Percentiles rank a stretch among this genome's conserved stretches.
phyloP scores from a whole-genome alignment of 2,329 filamentous ascomycete species.

The Fusarium citri region DNA sequence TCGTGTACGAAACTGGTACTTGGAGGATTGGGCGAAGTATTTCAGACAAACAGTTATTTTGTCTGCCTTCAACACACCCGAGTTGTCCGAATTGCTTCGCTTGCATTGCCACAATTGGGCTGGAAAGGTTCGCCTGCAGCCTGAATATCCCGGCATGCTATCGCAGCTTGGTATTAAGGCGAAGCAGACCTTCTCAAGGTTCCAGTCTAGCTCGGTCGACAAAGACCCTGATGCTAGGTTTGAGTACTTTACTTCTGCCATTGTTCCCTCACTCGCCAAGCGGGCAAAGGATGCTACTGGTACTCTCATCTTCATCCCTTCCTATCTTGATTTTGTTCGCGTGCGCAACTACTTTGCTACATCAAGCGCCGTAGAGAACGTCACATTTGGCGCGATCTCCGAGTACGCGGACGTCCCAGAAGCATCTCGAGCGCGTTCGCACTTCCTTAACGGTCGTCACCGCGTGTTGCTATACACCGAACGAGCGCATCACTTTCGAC shows the following conservation, averaged over 20 bases:
- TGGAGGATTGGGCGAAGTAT: slow-evolving; percentile 84
- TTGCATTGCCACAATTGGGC: slow-evolving; percentile 82
- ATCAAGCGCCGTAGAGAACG: slow-evolving; percentile 63
- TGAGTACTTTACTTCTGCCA: slow-evolving; percentile 85
- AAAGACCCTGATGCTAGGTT: slow-evolving; percentile 90
- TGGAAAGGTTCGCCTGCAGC: slow-evolving; percentile 80
- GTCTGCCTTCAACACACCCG: slow-evolving; percentile 86
- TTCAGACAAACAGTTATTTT: slow-evolving; percentile 89
- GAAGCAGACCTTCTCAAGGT: slow-evolving; percentile 90
- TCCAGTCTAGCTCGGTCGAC: slow-evolving; percentile 76
- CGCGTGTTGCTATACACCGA: slow-evolving; percentile 90
- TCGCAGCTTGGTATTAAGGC: slow-evolving; percentile 77
- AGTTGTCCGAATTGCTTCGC: slow-evolving; percentile 83
- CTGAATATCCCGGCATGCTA: slow-evolving; percentile 77
- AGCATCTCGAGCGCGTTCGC: slow-evolving; percentile 83
- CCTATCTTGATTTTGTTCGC: slow-evolving; percentile 94
- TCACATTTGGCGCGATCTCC: slow-evolving; percentile 80
- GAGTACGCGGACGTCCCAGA: slow-evolving; percentile 87
- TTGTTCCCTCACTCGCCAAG: slow-evolving; percentile 80
- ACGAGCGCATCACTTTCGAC: slow-evolving; percentile 94
- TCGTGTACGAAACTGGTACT: slow-evolving; percentile 89
- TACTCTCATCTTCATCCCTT: slow-evolving; percentile 88
- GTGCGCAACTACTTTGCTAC: slow-evolving; percentile 92
- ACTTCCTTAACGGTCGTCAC: slow-evolving; percentile 87
- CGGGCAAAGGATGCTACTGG: slow-evolving; percentile 73